Evolutionary conservation across 73 alveolate genomes (phyloP).

Genomic region (Stentor coeruleus): DNA sequence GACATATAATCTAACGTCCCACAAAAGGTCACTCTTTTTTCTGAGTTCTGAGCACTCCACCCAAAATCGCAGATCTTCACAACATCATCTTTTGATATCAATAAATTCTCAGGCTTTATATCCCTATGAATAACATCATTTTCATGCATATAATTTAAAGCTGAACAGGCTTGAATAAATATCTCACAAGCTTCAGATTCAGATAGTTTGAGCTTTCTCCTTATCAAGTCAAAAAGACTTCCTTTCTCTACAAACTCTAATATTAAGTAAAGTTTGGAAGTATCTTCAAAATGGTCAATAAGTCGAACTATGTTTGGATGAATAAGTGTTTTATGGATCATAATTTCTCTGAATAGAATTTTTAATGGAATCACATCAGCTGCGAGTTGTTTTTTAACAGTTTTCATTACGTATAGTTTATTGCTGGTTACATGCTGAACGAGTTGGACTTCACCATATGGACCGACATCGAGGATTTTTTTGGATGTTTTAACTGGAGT

Average conservation of each 20-base stretch:
- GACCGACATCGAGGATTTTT: neutral
- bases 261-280: slow-evolving; percentile 49
- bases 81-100: neutral
- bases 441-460: neutral
- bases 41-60: neutral
- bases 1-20: slow-evolving; percentile 87
- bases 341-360: slow-evolving; percentile 58
- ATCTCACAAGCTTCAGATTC: slow-evolving; percentile 44
- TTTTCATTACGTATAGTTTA: neutral
- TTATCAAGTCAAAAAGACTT: slow-evolving; percentile 34
- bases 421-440: neutral
- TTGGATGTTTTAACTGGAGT: too few relatives aligned
- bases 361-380: slow-evolving; percentile 53
- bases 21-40: slow-evolving; percentile 9
- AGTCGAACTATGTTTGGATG: slow-evolving; percentile 76
- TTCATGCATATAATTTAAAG: slow-evolving; percentile 46
- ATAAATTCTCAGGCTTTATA: slow-evolving; percentile 43
- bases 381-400: slow-evolving; percentile 34
- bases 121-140: slow-evolving; percentile 53
- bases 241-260: slow-evolving; percentile 63
- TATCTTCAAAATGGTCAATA: slow-evolving; percentile 62
- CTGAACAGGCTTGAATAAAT: slow-evolving; percentile 47
- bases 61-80: slow-evolving; percentile 30
- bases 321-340: slow-evolving; percentile 53
- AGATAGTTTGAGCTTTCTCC: slow-evolving; percentile 40